Base-by-base conservation (phyloP, 352 stramenopile genomes). In the Globisporangium paroecandrum region DNA sequence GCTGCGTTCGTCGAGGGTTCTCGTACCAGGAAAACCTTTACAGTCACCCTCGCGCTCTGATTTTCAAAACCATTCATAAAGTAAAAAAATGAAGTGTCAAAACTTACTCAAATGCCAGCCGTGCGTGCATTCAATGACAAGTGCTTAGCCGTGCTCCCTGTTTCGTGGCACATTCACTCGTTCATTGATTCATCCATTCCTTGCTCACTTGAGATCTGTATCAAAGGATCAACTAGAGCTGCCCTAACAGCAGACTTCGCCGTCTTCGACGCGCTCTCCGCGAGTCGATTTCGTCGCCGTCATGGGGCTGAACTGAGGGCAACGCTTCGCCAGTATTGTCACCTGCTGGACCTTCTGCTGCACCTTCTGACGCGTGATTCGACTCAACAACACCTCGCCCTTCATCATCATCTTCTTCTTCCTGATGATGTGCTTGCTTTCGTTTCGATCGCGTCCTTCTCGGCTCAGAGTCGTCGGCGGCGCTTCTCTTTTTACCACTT, bases 251-350 rank as follows among this genome's bases (percentile, higher is more conserved):
- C 57, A 66, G 29, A 64, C 68, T 66, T 58, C 69, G 69, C 24
- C 79, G 71, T 56, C 76, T 75, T 27, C 69, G 64, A 24, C 71
- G 77, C 41, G 57, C 72, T 74, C 71, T 70, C 62, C 69, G 64
- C 55, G 74, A 73, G 41, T 78, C 64, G 58, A 81, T 76, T 4
- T 72, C 55, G 12, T 85, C 70, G 58, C 65, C 65, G 56, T 54
- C 67, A 27, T 41, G 62, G 36, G n/a, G 32, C n/a, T n/a, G 29
- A 38, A 62, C 32, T 66, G 6, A 27, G 25, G 46, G 56, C 15
- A 5, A 22, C 25, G 10, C 29, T 27, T 29, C 32, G 4, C 8
- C 56, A 29, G 29, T 13, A n/a, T n/a, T 32, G 12, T n/a, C 56
- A n/a, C 4, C 55, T 59, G 8, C 54, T 59, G 55, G 24, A 61